These are phyloP conservation scores for Dendryphion nanum DNA, from an alignment of 2,329 filamentous ascomycete species.

Conservation along the genomic window DNA sequence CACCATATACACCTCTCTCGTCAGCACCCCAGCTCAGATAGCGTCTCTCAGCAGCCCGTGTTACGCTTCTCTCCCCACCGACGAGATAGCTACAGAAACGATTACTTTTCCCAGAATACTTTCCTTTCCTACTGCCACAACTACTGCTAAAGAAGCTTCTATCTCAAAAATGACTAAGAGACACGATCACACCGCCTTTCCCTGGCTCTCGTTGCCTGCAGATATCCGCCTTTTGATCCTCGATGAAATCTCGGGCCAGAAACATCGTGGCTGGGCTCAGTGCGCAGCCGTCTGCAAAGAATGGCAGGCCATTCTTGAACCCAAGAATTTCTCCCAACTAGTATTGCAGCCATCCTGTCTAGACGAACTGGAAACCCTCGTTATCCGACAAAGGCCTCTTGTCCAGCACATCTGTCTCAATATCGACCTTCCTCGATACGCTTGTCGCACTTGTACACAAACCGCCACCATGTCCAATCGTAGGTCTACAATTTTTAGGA, in stretches of 20 bases:
- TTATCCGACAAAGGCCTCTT: constrained; percentile 19
- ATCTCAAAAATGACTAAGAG: constrained; percentile 9
- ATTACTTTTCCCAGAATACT: constrained; percentile 6
- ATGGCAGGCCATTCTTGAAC: constrained; percentile 17
- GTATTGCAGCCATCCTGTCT: constrained; percentile 17
- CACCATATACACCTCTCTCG: too few relatives aligned
- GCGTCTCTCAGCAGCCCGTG: too few relatives aligned
- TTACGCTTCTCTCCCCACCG: too few relatives aligned
- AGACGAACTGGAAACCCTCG: constrained; percentile 14
- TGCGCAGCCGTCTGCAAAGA: constrained; percentile 19
- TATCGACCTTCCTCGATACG: constrained; percentile 19
- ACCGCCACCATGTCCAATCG: constrained; percentile 8
- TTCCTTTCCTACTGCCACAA: constrained; percentile 7
- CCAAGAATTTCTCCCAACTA: constrained; percentile 17
- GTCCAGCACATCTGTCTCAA: constrained; percentile 19
- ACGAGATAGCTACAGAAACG: too few relatives aligned
- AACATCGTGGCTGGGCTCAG: constrained; percentile 17
- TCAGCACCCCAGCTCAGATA: too few relatives aligned
- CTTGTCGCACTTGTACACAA: constrained; percentile 14
- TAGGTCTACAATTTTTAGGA: constrained; percentile 12
- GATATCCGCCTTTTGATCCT: constrained; percentile 17
- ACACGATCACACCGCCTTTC: constrained; percentile 12
- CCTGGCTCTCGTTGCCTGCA: constrained; percentile 15
- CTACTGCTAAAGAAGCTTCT: constrained; percentile 7
- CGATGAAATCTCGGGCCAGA: constrained; percentile 15